Conservation (phyloP, 495 filamentous ascomycete species). For the Saxispiralis lemnorum region DNA sequence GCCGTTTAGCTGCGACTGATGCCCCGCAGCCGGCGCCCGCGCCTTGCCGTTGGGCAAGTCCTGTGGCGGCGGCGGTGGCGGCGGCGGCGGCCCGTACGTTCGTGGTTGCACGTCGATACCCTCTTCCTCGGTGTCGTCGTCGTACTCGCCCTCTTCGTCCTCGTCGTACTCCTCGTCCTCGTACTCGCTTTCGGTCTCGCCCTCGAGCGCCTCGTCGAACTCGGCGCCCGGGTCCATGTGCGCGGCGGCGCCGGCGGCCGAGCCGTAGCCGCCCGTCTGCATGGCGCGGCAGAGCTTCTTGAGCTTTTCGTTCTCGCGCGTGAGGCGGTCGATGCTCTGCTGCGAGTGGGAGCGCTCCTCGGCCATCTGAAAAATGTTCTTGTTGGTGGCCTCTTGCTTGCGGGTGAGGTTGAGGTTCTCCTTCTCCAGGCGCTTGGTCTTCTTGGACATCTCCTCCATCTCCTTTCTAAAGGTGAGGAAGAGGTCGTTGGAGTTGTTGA, state of each 20-base stretch:
- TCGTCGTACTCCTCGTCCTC: slow-evolving; percentile 55
- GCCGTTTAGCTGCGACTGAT: background rate
- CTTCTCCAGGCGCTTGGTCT: slow-evolving; percentile 92
- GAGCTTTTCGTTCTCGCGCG: slow-evolving; percentile 80
- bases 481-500: slow-evolving; percentile 96
- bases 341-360: slow-evolving; percentile 57
- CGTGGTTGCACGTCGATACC: slow-evolving; percentile 14
- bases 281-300: slow-evolving; percentile 85
- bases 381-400: slow-evolving; percentile 84
- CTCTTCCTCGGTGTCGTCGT: slow-evolving; percentile 24
- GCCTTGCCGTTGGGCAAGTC: slow-evolving; percentile 12
- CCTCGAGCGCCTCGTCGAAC: slow-evolving; percentile 51
- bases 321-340: slow-evolving; percentile 27
- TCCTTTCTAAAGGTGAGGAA: slow-evolving; percentile 97
- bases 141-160: slow-evolving; percentile 30
- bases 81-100: slow-evolving; percentile 26
- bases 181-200: slow-evolving; percentile 37
- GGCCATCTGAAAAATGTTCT: slow-evolving; percentile 94
- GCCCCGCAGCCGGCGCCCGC: background rate
- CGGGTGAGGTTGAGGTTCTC: slow-evolving; percentile 82
- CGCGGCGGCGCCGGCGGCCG: slow-evolving; percentile 30
- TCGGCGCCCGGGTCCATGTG: slow-evolving; percentile 22
- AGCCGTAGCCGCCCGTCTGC: slow-evolving; percentile 62
- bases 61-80: slow-evolving; percentile 23
- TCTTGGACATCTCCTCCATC: slow-evolving; percentile 99